These are phyloP conservation scores for Ettlia oleoabundans DNA, from an alignment of 139 green algal genomes.

Conservation along the genomic window DNA sequence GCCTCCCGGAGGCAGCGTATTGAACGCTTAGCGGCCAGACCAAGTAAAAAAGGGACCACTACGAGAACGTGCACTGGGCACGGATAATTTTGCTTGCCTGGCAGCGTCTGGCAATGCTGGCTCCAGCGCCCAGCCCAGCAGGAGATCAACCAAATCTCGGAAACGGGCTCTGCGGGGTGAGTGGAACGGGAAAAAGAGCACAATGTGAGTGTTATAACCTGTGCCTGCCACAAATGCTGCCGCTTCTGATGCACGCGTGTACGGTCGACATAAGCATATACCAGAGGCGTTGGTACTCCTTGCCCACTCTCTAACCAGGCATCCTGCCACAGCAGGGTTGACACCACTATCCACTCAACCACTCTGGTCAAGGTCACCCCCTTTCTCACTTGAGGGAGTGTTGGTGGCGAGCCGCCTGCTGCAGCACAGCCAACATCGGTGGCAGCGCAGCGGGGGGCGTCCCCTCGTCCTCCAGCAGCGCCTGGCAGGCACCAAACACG, in stretches of 20 bases:
- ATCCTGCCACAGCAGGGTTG: neutral
- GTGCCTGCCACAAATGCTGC: too few relatives aligned
- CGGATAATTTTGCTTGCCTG: constrained; percentile 39
- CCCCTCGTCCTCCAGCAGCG: constrained; percentile 42
- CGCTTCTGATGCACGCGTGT: too few relatives aligned
- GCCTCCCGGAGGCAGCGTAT: too few relatives aligned
- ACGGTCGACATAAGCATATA: too few relatives aligned
- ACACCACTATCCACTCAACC: too few relatives aligned
- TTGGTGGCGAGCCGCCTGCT: constrained; percentile 36
- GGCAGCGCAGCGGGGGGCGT: constrained; percentile 37
- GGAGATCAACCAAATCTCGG: constrained; percentile 51
- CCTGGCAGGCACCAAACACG: constrained; percentile 38
- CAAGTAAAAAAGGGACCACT: too few relatives aligned
- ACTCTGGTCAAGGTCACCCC: neutral
- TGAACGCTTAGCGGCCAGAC: too few relatives aligned
- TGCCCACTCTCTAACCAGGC: too few relatives aligned
- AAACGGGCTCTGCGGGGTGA: constrained; percentile 24
- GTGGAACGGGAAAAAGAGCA: neutral
- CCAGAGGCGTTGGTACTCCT: too few relatives aligned
- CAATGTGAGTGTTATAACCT: too few relatives aligned
- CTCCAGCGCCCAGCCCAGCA: constrained; percentile 67
- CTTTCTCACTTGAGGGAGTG: constrained; percentile 14
- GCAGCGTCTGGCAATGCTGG: constrained; percentile 36
- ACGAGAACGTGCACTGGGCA: too few relatives aligned
- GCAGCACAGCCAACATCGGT: constrained; percentile 36